Evolutionary conservation across 1,139 yeast genomes (phyloP), one percentile per base, ranked within the genome.

Genomic region (Blastobotrys buckinghamii): DNA sequence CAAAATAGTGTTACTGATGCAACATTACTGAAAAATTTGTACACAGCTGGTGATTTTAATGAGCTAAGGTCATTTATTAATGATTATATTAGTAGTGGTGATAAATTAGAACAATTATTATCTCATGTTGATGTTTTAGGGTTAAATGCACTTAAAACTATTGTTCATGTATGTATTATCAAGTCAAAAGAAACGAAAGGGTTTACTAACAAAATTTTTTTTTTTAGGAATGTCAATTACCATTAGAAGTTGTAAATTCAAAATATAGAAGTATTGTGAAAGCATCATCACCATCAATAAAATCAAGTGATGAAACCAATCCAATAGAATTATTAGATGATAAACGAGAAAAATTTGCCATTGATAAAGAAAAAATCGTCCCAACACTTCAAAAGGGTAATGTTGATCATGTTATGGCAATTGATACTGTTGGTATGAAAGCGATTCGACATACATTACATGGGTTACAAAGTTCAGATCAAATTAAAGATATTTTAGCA

Each of bases 351-450:
- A 34, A 19, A 20, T 43, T 20, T 29, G 42, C 29, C 6, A 43
- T 43, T 40, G 42, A 43, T 9, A 43, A 43, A 22, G 36, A 29
- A 6, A 15, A 13, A 3, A 17, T 42, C 16, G 45, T 54, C 30
- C 58, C 59, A 7, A 39, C 57, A 2, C 37, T 56, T 33, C 74
- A 74, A 12, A 82, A 84, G 58, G 76, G 77, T 42, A 79, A 82
- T 38, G 69, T 63, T 6, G 77, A 71, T 1, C 75, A 74, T 24
- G 74, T 90, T 47, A 67, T 69, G 39, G 76, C 95, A 0, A 96
- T 88, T 7, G 83, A 82, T 44, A 81, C 96, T 0, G 78, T 81
- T 55, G 95, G 95, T 6, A 75, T 90, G 68, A 83, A 82, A 58
- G 84, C 84, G 13, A 84, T 90, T 51, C 79, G 95, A 62, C 88